Evolutionary conservation across 495 filamentous ascomycete species (phyloP).

Genomic region (Penicillium diatomitis): DNA sequence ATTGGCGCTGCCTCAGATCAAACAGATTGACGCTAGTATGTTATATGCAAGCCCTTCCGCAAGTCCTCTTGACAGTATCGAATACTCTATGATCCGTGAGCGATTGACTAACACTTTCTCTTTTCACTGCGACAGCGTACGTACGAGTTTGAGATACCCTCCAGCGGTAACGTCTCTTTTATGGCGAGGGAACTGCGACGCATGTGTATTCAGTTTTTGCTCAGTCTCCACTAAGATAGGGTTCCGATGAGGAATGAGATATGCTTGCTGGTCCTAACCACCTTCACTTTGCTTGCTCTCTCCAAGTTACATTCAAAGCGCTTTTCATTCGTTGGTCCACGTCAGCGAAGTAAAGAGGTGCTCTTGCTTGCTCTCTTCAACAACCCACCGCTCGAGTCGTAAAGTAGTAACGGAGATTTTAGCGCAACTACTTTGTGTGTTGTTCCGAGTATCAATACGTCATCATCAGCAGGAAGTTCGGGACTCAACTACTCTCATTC

Average conservation of each 20-base stretch:
- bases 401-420: too few species aligned
- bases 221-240: not conserved
- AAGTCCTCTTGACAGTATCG: not conserved
- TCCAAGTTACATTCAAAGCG: too few species aligned
- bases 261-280: not conserved
- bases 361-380: too few species aligned
- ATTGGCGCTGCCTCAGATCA: conserved; percentile 75
- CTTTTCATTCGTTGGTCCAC: too few species aligned
- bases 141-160: conserved; percentile 15
- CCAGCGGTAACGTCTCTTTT: not conserved
- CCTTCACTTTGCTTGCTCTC: too few species aligned
- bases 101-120: conserved; percentile 1
- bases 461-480: not conserved
- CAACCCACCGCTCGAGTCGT: too few species aligned
- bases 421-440: not conserved
- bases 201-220: not conserved
- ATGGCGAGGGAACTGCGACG: too few species aligned
- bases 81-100: too few species aligned
- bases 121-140: conserved; percentile 15
- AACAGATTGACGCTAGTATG: conserved; percentile 97
- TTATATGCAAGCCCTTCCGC: conserved; percentile 11
- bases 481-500: not conserved
- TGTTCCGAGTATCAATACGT: not conserved
- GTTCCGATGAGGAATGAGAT: conserved; percentile 5
- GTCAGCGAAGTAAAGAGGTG: too few species aligned